phyloP scores from a whole-genome alignment of 2,329 filamentous ascomycete genomes.

The Alternaria postmessia region DNA sequence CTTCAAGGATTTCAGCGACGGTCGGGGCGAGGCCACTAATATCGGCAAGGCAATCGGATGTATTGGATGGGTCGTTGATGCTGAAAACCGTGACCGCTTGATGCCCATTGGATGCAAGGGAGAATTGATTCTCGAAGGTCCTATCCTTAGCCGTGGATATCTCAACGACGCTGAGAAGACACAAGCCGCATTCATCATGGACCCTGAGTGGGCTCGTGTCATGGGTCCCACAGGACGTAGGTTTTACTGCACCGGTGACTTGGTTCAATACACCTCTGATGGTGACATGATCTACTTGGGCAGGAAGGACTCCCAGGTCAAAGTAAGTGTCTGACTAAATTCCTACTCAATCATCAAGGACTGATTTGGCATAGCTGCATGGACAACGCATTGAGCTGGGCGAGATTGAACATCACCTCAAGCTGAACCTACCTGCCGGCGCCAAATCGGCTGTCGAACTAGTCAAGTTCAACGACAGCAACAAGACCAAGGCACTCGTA shows the following conservation, averaged over 20 bases:
- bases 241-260: constrained; percentile 47
- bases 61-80: constrained; percentile 45
- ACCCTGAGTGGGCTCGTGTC: constrained; percentile 39
- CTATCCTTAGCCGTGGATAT: constrained; percentile 46
- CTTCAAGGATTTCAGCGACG: constrained; percentile 40
- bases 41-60: constrained; percentile 44
- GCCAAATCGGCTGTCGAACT: constrained; percentile 57
- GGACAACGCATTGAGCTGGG: constrained; percentile 57
- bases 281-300: constrained; percentile 49
- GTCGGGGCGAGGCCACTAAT: constrained; percentile 42
- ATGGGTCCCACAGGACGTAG: constrained; percentile 25
- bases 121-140: constrained; percentile 47
- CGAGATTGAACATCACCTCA: constrained; percentile 56
- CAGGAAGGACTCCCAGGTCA: constrained; percentile 48
- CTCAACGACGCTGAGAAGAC: constrained; percentile 45
- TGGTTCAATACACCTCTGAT: constrained; percentile 43
- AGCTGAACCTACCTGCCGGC: constrained; percentile 45
- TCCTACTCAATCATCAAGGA: constrained; percentile 24
- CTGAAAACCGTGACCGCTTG: constrained; percentile 41
- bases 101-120: constrained; percentile 47
- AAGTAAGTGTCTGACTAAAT: constrained; percentile 25
- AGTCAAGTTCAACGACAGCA: constrained; percentile 39
- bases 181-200: constrained; percentile 38
- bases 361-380: constrained; percentile 49
- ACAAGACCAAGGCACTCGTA: constrained; percentile 37